phyloP scores from a whole-genome alignment of 257 asterid genomes.

The Eustoma russellianum region DNA sequence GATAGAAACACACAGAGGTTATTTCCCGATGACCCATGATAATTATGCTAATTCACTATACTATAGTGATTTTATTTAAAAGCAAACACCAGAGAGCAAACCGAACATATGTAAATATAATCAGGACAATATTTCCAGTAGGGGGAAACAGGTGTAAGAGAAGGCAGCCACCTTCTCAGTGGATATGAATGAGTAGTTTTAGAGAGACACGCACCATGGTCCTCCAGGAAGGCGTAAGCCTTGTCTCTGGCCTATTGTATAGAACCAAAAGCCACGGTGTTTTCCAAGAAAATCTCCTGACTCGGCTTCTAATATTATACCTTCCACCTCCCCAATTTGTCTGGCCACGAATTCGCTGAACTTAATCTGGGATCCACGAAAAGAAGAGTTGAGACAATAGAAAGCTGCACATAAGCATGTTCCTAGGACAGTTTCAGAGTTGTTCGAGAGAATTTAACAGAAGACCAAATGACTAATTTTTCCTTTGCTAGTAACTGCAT shows the following conservation, averaged over 20 bases:
- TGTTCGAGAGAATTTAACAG: no score
- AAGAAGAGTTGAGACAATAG: neutral
- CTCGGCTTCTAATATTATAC: conserved; percentile 91
- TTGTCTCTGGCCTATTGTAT: conserved; percentile 95
- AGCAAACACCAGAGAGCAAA: no score
- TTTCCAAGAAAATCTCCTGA: conserved; percentile 86
- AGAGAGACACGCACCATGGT: conserved; percentile 60
- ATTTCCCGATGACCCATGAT: no score
- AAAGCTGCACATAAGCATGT: neutral
- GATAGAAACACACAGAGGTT: no score
- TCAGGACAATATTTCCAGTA: no score
- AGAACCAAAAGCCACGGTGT: conserved; percentile 95
- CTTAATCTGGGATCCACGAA: conserved; percentile 42
- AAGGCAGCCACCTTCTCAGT: no score
- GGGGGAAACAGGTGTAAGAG: no score
- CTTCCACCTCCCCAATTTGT: conserved; percentile 94
- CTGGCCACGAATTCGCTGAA: conserved; percentile 88
- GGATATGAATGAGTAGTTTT: neutral
- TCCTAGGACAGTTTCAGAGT: neutral
- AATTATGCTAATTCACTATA: no score
- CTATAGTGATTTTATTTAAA: no score
- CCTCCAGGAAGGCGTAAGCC: conserved; percentile 98
- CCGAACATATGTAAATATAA: no score
- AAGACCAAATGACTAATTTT: no score
- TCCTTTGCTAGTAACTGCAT: neutral